Evolutionary conservation across 352 stramenopile genomes (phyloP), one percentile per base, ranked within the genome.

Genomic region (Thraustotheca clavata): DNA sequence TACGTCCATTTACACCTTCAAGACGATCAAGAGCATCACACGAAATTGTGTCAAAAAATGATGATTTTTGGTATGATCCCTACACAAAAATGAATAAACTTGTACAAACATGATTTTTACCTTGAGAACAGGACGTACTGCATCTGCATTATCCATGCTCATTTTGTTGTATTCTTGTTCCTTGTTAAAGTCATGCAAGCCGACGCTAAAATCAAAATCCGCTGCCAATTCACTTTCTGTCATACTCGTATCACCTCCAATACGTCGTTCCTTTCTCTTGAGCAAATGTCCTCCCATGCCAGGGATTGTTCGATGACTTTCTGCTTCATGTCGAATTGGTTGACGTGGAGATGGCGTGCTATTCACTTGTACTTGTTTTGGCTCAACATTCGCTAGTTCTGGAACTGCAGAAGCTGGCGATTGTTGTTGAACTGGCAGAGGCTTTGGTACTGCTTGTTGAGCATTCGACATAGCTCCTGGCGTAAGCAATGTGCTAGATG

Each of bases 11-110:
- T 54, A 88, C 75, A 65, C 83, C 83, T 63, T 91, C 83, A 22
- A 91, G 68, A 16, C 83, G 80, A 55, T 95, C 86, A 39, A 94
- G 68, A 22, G 86, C 83, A 60, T 95, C 86, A 59, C 86, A 95
- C 43, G 85, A 94, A 52, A 95, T 93, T 38, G 87, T 89, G 69
- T 95, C 86, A 52, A 95, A 95, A 73, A 95, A 95, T 26, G 81
- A 92, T 32, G 79, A 89, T 52, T 95, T 94, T 62, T 93, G 83
- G 71, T 95, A 94, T 54, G 77, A 85, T 4, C 77, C 80, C 72
- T 83, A 60, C 27, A 3, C 31, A 29, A 26, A 26, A 14, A 27
- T 27, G 49, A 20, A 48, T 24, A 39, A 48, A 9, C 34, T 49
- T 4, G 40, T 2, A 14, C 16, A 7, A 41, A 34, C 29, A 29